These are phyloP conservation scores for Dacryopinax primogenitus DNA, from an alignment of 768 basidiomycete species.

Conservation along the genomic window DNA sequence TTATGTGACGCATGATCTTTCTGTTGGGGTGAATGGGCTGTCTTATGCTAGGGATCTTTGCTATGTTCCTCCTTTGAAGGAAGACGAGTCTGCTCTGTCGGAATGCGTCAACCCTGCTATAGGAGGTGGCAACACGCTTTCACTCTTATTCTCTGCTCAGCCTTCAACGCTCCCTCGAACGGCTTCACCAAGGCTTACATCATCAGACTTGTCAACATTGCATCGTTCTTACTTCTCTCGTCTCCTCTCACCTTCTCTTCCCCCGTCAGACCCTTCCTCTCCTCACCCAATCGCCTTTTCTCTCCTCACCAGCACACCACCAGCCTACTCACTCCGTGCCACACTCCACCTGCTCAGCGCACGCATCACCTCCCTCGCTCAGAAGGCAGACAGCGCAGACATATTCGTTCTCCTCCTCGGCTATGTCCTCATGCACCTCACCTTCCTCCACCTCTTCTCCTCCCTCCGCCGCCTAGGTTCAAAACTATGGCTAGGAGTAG, in stretches of 20 bases:
- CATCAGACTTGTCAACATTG: constrained; percentile 28
- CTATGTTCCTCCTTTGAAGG: constrained; percentile 16
- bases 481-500: constrained; percentile 53
- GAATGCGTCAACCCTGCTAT: not conserved
- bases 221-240: constrained; percentile 37
- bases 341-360: constrained; percentile 74
- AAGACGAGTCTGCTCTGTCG: constrained; percentile 20
- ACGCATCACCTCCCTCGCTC: constrained; percentile 38
- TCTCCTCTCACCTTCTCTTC: constrained; percentile 38
- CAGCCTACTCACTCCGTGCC: constrained; percentile 61
- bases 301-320: constrained; percentile 29
- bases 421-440: constrained; percentile 89
- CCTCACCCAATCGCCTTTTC: constrained; percentile 22
- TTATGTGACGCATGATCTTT: not conserved
- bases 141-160: constrained; percentile 28
- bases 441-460: constrained; percentile 81
- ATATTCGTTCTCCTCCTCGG: constrained; percentile 88
- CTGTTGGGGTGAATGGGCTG: not conserved
- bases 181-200: constrained; percentile 12
- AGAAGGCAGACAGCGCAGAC: constrained; percentile 92
- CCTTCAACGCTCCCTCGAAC: constrained; percentile 34
- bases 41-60: constrained; percentile 9
- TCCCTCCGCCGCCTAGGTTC: constrained; percentile 76
- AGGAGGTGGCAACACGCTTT: constrained; percentile 6
- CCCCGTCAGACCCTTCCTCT: constrained; percentile 33